These are phyloP conservation scores for Geotrichum siamense DNA, from an alignment of 1,139 yeast species.

Conservation along the genomic window DNA sequence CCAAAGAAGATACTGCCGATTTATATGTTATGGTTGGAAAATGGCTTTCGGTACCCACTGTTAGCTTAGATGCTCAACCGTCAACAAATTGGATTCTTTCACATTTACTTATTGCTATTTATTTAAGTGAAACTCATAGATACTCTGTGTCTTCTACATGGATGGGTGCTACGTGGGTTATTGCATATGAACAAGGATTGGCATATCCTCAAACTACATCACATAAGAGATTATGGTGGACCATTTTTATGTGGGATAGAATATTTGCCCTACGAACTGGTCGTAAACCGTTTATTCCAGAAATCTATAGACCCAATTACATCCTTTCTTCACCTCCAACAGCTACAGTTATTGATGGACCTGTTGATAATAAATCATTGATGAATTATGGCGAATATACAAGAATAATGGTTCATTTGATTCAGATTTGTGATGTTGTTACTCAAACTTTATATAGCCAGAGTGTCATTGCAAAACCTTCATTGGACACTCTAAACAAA, in stretches of 20 bases:
- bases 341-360: neutral
- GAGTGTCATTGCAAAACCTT: slow-evolving; percentile 10
- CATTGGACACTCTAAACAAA: slow-evolving; percentile 19
- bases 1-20: slow-evolving; percentile 2
- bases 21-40: slow-evolving; percentile 1
- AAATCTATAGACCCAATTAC: slow-evolving; percentile 5
- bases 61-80: slow-evolving; percentile 1
- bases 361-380: neutral
- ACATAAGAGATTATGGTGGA: slow-evolving; percentile 20
- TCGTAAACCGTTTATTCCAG: slow-evolving; percentile 13
- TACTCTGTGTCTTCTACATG: slow-evolving; percentile 20
- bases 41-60: slow-evolving; percentile 1
- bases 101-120: slow-evolving; percentile 20
- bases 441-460: slow-evolving; percentile 14
- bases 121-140: slow-evolving; percentile 18
- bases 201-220: slow-evolving; percentile 7
- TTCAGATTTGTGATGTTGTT: slow-evolving; percentile 17
- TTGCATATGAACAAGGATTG: slow-evolving; percentile 19
- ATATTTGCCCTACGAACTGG: slow-evolving; percentile 16
- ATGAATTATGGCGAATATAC: slow-evolving; percentile 4
- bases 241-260: slow-evolving; percentile 21
- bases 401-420: slow-evolving; percentile 10
- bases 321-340: neutral
- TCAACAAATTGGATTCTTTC: slow-evolving; percentile 2
- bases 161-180: slow-evolving; percentile 19